phyloP scores from a whole-genome alignment of 1,284 basidiomycete species.

The Peniophora sp. region DNA sequence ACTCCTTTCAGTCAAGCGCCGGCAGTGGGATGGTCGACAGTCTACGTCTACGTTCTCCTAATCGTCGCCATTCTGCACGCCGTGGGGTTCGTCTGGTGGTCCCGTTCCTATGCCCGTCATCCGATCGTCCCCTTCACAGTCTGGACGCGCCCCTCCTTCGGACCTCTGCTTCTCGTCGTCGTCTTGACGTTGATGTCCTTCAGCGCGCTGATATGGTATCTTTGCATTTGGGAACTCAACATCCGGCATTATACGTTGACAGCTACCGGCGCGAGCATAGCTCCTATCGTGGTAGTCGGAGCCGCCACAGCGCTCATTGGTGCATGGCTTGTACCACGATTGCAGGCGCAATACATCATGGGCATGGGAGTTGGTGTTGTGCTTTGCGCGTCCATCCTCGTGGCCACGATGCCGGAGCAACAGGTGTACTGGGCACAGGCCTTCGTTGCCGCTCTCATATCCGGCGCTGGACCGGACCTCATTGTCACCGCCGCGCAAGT shows the following conservation, averaged over 20 bases:
- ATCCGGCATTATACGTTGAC: constrained; percentile 2
- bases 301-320: constrained; percentile 1
- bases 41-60: constrained; percentile 6
- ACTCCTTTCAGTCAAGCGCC: constrained; percentile 4
- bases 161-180: constrained; percentile 1
- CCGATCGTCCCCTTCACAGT: constrained; percentile 5
- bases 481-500: constrained; percentile 1
- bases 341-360: constrained; percentile 2
- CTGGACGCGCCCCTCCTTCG: constrained; percentile 6
- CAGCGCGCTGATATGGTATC: constrained; percentile 5
- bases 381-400: not conserved
- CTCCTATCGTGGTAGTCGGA: constrained; percentile 1
- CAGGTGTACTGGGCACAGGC: constrained; percentile 7
- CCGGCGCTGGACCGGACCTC: constrained; percentile 3
- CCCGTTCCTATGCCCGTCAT: not conserved
- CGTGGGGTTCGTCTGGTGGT: constrained; percentile 1
- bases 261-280: not conserved
- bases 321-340: constrained; percentile 1
- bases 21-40: constrained; percentile 3
- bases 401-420: constrained; percentile 6
- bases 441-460: not conserved
- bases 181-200: constrained; percentile 5
- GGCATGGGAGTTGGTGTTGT: constrained; percentile 1
- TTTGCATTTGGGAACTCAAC: constrained; percentile 2
- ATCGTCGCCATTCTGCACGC: constrained; percentile 4